Conservation (phyloP, 1,284 basidiomycete genomes). For the Ustilago vetiveriae region DNA sequence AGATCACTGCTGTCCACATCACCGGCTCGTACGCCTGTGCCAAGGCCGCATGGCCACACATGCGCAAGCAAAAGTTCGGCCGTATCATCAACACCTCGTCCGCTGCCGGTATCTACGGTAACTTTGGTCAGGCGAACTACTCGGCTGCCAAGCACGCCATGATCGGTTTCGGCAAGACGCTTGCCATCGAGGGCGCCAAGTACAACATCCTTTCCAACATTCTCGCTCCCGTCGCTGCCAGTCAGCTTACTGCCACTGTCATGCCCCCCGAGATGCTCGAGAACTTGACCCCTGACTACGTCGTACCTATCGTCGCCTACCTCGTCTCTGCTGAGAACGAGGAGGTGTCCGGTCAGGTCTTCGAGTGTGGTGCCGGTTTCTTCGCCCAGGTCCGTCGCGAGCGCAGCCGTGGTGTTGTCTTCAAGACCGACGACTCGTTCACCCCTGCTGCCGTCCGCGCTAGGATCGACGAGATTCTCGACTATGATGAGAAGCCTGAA, state of each 20-base stretch:
- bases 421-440: slow-evolving; percentile 89
- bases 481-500: slow-evolving; percentile 78
- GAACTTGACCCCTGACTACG: slow-evolving; percentile 89
- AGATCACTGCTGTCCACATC: slow-evolving; percentile 84
- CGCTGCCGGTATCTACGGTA: slow-evolving; percentile 74
- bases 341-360: slow-evolving; percentile 83
- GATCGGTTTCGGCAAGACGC: slow-evolving; percentile 81
- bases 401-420: slow-evolving; percentile 82
- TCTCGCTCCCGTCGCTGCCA: slow-evolving; percentile 93
- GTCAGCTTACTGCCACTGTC: slow-evolving; percentile 90
- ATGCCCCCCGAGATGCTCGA: slow-evolving; percentile 98
- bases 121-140: slow-evolving; percentile 94
- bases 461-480: slow-evolving; percentile 73
- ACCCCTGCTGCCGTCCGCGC: slow-evolving; percentile 83
- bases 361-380: slow-evolving; percentile 94
- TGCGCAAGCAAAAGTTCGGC: slow-evolving; percentile 81
- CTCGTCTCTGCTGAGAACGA: slow-evolving; percentile 63
- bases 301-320: slow-evolving; percentile 79
- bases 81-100: slow-evolving; percentile 66
- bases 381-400: slow-evolving; percentile 94
- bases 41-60: slow-evolving; percentile 94
- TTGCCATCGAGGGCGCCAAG: slow-evolving; percentile 84
- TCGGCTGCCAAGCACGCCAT: slow-evolving; percentile 70
- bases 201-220: slow-evolving; percentile 89
- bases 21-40: slow-evolving; percentile 95